Evolutionary conservation across 2,329 filamentous ascomycete genomes (phyloP).

Genomic region (Chaetomiaceae sp.): DNA sequence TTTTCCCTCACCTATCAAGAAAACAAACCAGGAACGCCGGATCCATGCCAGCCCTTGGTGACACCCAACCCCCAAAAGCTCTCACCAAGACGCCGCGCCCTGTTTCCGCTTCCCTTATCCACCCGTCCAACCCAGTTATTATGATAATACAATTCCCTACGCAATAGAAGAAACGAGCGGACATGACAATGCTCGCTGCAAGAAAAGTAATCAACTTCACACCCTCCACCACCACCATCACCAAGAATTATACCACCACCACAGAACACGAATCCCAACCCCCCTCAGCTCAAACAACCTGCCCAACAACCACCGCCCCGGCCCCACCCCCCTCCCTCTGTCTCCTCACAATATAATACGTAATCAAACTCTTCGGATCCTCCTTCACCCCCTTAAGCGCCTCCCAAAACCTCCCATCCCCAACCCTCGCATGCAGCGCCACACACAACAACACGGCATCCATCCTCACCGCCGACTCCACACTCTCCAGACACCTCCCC

Average conservation of each 20-base stretch:
- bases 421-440: constrained; percentile 60
- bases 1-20: not conserved
- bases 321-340: constrained; percentile 49
- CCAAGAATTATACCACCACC: no score
- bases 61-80: not conserved
- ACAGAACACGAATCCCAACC: not conserved
- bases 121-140: not conserved
- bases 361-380: constrained; percentile 71
- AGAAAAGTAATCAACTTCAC: not conserved
- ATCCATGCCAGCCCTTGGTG: not conserved
- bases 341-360: constrained; percentile 73
- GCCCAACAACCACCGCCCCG: not conserved
- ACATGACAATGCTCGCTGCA: not conserved
- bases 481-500: constrained; percentile 54
- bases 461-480: constrained; percentile 62
- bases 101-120: not conserved
- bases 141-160: not conserved
- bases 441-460: constrained; percentile 78
- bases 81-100: constrained; percentile 7
- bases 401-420: constrained; percentile 63
- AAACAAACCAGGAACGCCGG: not conserved
- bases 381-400: constrained; percentile 61
- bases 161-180: not conserved
- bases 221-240: not conserved
- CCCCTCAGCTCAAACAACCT: not conserved